Evolutionary conservation across 768 basidiomycete genomes (phyloP).

Genomic region (Tulasnella sp.): DNA sequence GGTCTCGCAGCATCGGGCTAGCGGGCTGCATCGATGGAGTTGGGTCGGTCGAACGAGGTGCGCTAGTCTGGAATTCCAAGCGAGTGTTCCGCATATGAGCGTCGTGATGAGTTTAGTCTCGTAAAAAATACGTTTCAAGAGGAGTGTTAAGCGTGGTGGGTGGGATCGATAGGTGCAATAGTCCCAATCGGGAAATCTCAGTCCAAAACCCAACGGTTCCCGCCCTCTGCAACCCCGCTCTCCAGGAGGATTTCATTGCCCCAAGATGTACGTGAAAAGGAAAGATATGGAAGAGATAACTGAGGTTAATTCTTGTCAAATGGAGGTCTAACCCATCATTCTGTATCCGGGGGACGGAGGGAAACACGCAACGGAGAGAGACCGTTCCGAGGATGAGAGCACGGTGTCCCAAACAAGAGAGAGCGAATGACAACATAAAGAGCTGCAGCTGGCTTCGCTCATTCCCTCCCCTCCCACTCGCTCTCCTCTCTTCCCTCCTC

Average conservation of each 20-base stretch:
- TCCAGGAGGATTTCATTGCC: not conserved
- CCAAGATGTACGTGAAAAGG: not conserved
- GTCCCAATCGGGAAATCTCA: slow-evolving; percentile 31
- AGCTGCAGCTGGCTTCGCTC: not conserved
- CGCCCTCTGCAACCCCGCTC: not conserved
- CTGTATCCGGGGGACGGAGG: not conserved
- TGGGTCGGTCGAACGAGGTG: not conserved
- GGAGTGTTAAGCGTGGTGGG: not conserved
- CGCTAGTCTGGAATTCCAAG: not conserved
- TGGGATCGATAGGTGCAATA: slow-evolving; percentile 26
- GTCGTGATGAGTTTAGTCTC: not conserved
- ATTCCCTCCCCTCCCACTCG: not conserved
- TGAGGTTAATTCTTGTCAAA: slow-evolving; percentile 20
- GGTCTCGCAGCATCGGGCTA: not conserved
- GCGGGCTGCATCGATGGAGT: not conserved
- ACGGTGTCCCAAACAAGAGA: slow-evolving; percentile 7
- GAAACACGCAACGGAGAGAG: not conserved
- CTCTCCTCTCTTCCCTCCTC: not conserved
- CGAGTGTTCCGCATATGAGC: not conserved
- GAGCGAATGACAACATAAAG: slow-evolving; percentile 20
- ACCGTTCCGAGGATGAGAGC: not conserved
- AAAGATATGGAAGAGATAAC: not conserved
- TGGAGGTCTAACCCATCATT: not conserved
- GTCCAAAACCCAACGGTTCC: slow-evolving; percentile 21
- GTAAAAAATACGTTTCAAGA: not conserved